phyloP scores from a whole-genome alignment of 257 asterid species.

The Nicotiana otophora region DNA sequence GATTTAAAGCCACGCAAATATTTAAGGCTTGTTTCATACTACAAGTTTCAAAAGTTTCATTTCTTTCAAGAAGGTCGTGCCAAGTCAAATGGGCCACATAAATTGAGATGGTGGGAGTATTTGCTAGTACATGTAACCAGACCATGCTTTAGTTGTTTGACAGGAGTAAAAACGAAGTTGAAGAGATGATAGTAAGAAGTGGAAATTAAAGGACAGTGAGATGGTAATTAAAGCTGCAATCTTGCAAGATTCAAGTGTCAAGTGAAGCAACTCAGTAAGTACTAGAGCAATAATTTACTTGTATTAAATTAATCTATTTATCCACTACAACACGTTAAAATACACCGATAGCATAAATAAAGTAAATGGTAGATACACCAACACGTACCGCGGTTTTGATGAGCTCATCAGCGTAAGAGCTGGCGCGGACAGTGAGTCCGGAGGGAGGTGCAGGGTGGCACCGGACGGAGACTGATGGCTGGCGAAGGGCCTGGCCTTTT shows the following conservation, averaged over 20 bases:
- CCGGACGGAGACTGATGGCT: constrained; percentile 31
- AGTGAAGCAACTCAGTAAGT: background rate
- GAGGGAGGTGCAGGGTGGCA: constrained; percentile 36
- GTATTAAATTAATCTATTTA: background rate
- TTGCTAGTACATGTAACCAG: background rate
- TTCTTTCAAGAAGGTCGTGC: too few relatives aligned
- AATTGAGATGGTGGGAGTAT: background rate
- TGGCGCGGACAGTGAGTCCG: constrained; percentile 40
- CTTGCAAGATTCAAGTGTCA: background rate
- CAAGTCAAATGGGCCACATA: too few relatives aligned
- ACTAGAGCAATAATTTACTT: background rate
- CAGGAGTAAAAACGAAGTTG: background rate
- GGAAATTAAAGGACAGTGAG: background rate
- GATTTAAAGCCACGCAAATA: too few relatives aligned
- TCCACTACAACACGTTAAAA: background rate
- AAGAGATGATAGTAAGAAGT: background rate
- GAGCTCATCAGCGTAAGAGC: constrained; percentile 53
- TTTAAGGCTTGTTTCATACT: too few relatives aligned
- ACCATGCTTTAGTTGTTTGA: background rate
- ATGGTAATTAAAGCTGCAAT: background rate
- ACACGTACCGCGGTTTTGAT: constrained; percentile 58
- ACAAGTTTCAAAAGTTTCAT: too few relatives aligned
- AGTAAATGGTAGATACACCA: background rate
- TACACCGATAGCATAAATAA: background rate
- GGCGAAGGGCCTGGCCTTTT: constrained; percentile 48